A percentile compares a stretch with the other conserved stretches of the same genome.
Conservation (phyloP, 2,329 filamentous ascomycete species). For the Botryotinia convoluta region DNA sequence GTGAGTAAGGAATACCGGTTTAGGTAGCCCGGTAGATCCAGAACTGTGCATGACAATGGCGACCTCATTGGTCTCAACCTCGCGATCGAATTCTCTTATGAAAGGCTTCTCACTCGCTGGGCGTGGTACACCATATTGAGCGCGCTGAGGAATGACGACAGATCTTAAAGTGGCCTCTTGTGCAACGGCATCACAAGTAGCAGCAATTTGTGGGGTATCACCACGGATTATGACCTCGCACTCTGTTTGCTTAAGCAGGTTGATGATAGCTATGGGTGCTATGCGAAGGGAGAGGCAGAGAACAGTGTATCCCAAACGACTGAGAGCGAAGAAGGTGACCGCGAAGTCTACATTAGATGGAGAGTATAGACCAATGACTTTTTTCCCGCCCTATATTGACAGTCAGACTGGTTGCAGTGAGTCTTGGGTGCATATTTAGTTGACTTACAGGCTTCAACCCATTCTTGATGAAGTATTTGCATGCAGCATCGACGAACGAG, state of each 20-base stretch:
- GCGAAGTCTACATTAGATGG: slow-evolving; percentile 46
- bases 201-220: slow-evolving; percentile 8
- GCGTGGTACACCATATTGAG: slow-evolving; percentile 18
- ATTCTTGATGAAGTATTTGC: slow-evolving; percentile 21
- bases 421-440: background rate
- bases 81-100: slow-evolving; percentile 16
- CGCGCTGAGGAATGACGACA: slow-evolving; percentile 19
- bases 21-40: slow-evolving; percentile 59
- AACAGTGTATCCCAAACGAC: slow-evolving; percentile 51
- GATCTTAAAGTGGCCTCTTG: slow-evolving; percentile 16
- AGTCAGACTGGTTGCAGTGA: background rate
- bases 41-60: slow-evolving; percentile 32
- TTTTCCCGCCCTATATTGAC: slow-evolving; percentile 15
- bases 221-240: slow-evolving; percentile 25
- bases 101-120: slow-evolving; percentile 14
- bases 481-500: slow-evolving; percentile 28
- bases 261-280: slow-evolving; percentile 48
- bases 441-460: slow-evolving; percentile 19
- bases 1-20: slow-evolving; percentile 60
- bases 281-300: slow-evolving; percentile 55
- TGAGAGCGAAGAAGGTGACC: slow-evolving; percentile 51
- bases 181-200: slow-evolving; percentile 12
- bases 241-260: slow-evolving; percentile 45
- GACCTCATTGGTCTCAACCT: slow-evolving; percentile 19
- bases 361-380: slow-evolving; percentile 32